Evolutionary conservation across 768 basidiomycete genomes (phyloP), one percentile per base, ranked within the genome.

Genomic region (Saitozyma podzolica): DNA sequence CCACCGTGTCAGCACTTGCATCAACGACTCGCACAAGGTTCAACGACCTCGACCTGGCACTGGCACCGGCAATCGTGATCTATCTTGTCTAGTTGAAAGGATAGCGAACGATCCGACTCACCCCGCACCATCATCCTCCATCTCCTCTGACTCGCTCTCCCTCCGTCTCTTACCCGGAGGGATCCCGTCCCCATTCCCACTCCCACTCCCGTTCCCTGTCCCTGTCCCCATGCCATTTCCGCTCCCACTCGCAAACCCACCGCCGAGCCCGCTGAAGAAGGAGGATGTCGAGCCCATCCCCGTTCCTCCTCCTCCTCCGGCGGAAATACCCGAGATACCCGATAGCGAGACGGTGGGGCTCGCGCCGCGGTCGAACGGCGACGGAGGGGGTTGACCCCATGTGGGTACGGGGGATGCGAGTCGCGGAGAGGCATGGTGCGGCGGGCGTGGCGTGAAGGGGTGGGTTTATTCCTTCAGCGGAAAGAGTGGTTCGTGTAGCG

Each of bases 41-140:
- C 29, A 29, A 29, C 29, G 29, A 29, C 29, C 29, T 29, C 29
- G 29, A 29, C 29, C 29, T 29, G 29, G 5, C 29, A n/a, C 29
- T 29, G 29, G 29, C 29, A 29, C 29, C 5, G 29, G 29, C 29
- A 5, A 5, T 2, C 29, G 5, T 29, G 29, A n/a, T n/a, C n/a
- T n/a, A n/a, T n/a, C 29, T 29, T 29, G 29, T 5, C 5, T 5
- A 29, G 2, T 5, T 29, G 29, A 29, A 29, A 29, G 29, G 29
- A 5, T 2, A 29, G 29, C 29, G 29, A 29, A 5, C 29, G 29
- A 29, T 29, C 29, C 29, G 29, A 29, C 29, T 29, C 29, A 29
- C 29, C 45, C 45, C 45, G 45, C 45, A 11, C 13, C 13, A 17
- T 47, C 45, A 47, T 47, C 45, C 59, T 43, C 65, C 37, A 59